These are phyloP conservation scores for Mycosarcoma maydis DNA, from an alignment of 1,284 basidiomycete genomes.

Conservation along the genomic window DNA sequence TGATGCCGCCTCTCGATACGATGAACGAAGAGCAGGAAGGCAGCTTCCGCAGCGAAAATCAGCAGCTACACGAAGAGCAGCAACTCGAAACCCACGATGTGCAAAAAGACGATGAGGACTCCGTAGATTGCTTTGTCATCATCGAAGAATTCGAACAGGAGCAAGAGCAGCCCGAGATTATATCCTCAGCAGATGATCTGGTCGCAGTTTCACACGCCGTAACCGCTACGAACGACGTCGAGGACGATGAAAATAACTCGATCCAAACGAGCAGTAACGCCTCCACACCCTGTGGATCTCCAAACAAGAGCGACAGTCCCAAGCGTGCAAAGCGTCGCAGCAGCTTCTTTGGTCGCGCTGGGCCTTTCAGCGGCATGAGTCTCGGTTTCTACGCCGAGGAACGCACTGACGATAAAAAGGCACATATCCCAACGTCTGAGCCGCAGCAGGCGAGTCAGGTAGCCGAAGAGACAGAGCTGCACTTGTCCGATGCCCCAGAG, in stretches of 20 bases:
- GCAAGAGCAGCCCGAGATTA: neutral
- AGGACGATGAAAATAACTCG: slow-evolving; percentile 20
- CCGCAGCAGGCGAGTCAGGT: neutral
- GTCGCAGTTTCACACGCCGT: neutral
- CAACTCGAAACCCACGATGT: neutral
- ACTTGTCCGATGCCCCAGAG: slow-evolving; percentile 26
- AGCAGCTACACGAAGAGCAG: slow-evolving; percentile 5
- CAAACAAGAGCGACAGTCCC: slow-evolving; percentile 34
- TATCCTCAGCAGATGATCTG: neutral
- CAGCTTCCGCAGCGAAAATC: slow-evolving; percentile 25
- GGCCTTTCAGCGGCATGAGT: slow-evolving; percentile 39
- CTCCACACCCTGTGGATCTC: slow-evolving; percentile 7
- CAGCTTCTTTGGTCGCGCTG: slow-evolving; percentile 52
- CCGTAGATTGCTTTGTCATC: slow-evolving; percentile 32
- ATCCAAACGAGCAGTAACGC: slow-evolving; percentile 5
- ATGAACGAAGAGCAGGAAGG: slow-evolving; percentile 45
- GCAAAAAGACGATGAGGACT: slow-evolving; percentile 9
- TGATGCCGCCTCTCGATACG: slow-evolving; percentile 39
- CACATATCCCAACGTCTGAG: neutral
- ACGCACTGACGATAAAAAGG: slow-evolving; percentile 12
- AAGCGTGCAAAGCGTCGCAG: slow-evolving; percentile 48
- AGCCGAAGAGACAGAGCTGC: slow-evolving; percentile 3
- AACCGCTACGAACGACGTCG: neutral
- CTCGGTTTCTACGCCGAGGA: slow-evolving; percentile 54
- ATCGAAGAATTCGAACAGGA: slow-evolving; percentile 39